These are phyloP conservation scores for Globisporangium nagaii DNA, from an alignment of 352 stramenopile genomes.

Conservation along the genomic window DNA sequence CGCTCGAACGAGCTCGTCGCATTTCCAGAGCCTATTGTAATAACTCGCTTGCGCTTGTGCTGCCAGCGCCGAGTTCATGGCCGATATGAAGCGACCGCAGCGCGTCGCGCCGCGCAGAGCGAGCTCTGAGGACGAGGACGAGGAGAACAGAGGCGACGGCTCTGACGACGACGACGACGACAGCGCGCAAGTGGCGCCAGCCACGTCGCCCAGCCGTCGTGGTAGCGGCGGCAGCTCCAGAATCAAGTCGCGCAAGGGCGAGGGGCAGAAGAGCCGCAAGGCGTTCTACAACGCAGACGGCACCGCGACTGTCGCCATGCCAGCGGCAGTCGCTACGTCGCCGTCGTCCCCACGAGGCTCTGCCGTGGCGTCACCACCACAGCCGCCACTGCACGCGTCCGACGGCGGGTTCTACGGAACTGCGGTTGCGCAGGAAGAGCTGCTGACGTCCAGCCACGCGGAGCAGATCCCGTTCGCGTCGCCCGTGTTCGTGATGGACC, in stretches of 20 bases:
- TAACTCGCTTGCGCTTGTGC: not conserved
- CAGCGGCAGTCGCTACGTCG: not conserved
- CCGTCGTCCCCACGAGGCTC: conserved; percentile 2
- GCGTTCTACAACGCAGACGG: conserved; percentile 40
- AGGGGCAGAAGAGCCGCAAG: conserved; percentile 18
- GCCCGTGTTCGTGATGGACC: conserved; percentile 49
- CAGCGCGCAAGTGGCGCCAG: conserved; percentile 13
- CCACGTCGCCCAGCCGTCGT: conserved; percentile 13
- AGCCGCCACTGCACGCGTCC: no score
- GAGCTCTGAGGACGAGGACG: conserved; percentile 13
- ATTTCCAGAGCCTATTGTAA: not conserved
- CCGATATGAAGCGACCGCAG: conserved; percentile 25
- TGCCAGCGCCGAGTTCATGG: conserved; percentile 51
- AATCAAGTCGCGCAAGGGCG: not conserved
- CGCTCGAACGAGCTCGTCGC: no score
- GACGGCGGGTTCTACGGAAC: no score
- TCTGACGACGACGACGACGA: conserved; percentile 12
- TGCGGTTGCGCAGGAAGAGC: not conserved
- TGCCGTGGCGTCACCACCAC: no score
- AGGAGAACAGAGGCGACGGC: not conserved
- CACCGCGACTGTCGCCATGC: conserved; percentile 13
- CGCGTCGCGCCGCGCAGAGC: conserved; percentile 2
- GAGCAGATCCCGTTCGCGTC: conserved; percentile 54
- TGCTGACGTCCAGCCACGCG: conserved; percentile 13
- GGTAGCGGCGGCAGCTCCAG: not conserved